Evolutionary conservation across 179 eudicot species (phyloP).

Genomic region (Silene coronaria): DNA sequence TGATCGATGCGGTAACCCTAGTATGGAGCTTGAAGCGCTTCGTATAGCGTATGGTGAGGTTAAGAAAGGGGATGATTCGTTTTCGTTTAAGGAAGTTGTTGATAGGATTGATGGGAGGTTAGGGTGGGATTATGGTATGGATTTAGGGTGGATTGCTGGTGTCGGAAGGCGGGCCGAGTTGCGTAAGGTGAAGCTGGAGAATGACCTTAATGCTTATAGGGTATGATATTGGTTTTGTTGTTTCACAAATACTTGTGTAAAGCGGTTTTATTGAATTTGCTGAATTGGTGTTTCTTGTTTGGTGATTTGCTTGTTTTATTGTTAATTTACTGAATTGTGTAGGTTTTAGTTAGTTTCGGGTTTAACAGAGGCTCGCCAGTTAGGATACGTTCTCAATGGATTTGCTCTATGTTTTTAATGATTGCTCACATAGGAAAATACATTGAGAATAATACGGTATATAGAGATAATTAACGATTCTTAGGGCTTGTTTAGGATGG

Average conservation of each 20-base stretch:
- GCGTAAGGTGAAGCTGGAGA: conserved; percentile 78
- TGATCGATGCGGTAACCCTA: conserved; percentile 35
- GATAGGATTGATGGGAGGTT: conserved; percentile 55
- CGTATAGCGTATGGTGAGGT: conserved; percentile 83
- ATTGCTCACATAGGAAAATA: too few relatives aligned
- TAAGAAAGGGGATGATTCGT: conserved; percentile 76
- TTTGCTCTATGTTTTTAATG: too few relatives aligned
- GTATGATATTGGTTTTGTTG: conserved; percentile 23
- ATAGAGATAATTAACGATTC: too few relatives aligned
- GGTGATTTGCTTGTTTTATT: too few relatives aligned
- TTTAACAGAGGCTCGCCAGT: too few relatives aligned
- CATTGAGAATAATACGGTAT: too few relatives aligned
- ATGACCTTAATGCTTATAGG: conserved; percentile 77
- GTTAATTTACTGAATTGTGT: too few relatives aligned
- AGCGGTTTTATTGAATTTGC: not conserved
- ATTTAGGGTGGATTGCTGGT: conserved; percentile 45
- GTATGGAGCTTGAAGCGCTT: conserved; percentile 68
- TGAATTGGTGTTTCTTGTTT: too few relatives aligned
- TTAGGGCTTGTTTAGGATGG: too few relatives aligned
- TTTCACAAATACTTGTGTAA: too few relatives aligned
- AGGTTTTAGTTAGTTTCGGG: too few relatives aligned
- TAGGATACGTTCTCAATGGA: too few relatives aligned
- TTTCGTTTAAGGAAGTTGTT: conserved; percentile 53
- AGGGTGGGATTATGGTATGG: conserved; percentile 40
- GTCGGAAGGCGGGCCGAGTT: conserved; percentile 67